Evolutionary conservation across 176 grass and related monocot species (phyloP), one percentile per base, ranked within the genome.

Genomic region (Dendrocalamus sinicus): DNA sequence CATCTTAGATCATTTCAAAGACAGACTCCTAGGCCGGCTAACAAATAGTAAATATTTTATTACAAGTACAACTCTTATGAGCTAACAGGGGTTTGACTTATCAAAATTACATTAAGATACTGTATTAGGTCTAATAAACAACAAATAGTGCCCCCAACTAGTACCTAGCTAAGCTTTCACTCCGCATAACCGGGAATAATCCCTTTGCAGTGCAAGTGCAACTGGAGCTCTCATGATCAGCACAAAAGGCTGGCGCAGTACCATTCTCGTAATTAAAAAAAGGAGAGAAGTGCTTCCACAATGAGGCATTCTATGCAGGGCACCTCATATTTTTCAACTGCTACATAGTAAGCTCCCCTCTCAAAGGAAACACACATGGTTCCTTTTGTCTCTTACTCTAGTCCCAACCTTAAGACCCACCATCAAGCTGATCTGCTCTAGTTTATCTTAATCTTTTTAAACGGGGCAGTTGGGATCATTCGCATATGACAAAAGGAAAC

Each of bases 351-450:
- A 20, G 67, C 2, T 30, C 81, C 68, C 23, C 68, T 84, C 81
- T 70, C 76, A 12, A 78, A 78, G 24, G 79, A 90, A 61, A 80
- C 43, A 69, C 73, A 73, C 73, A 83, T 83, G 73, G n/a, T 28
- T 57, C 76, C 52, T 19, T 43, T 75, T 89, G 88, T 85, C 83
- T 84, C 63, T 87, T 90, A 70, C n/a, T n/a, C n/a, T n/a, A n/a
- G n/a, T n/a, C n/a, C n/a, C n/a, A n/a, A n/a, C n/a, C n/a, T n/a
- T n/a, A n/a, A n/a, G n/a, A n/a, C n/a, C n/a, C n/a, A n/a, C 84
- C 19, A 87, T 67, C 57, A 87, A 62, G 79, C 72, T 47, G 41
- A 59, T 17, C 39, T 73, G 40, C 43, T 57, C 3, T 63, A 40
- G 14, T 79, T 81, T 80, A 77, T 66, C 48, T 53, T 82, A 39